phyloP scores from a whole-genome alignment of 495 filamentous ascomycete genomes.

The Xylaria palmicola region DNA sequence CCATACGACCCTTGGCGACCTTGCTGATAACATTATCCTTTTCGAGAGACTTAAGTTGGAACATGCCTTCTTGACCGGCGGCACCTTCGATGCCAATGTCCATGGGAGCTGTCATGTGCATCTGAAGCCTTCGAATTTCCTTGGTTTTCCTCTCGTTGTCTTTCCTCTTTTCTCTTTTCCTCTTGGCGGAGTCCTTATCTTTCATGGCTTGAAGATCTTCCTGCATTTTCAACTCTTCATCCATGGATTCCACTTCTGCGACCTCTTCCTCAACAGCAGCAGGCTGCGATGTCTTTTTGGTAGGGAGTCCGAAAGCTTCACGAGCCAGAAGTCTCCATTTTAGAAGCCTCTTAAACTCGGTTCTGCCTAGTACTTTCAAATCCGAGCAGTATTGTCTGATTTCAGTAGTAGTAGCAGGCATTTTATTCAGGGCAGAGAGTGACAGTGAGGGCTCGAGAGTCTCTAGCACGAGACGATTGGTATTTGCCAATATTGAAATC shows the following conservation, averaged over 20 bases:
- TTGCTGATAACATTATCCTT: constrained; percentile 66
- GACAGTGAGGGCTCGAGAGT: constrained; percentile 84
- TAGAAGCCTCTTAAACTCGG: constrained; percentile 91
- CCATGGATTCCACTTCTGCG: constrained; percentile 81
- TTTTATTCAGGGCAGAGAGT: constrained; percentile 75
- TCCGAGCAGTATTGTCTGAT: constrained; percentile 83
- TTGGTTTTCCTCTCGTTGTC: constrained; percentile 89
- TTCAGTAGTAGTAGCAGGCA: constrained; percentile 92
- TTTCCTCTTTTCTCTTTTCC: constrained; percentile 75
- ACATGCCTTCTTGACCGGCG: constrained; percentile 74
- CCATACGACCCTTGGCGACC: constrained; percentile 78
- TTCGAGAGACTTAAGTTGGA: constrained; percentile 76
- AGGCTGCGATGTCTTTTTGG: constrained; percentile 63
- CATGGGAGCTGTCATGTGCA: constrained; percentile 93
- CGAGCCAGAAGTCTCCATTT: constrained; percentile 89
- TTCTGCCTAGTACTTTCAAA: constrained; percentile 85
- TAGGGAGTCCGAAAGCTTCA: constrained; percentile 83
- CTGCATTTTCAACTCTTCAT: constrained; percentile 87
- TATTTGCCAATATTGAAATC: constrained; percentile 87
- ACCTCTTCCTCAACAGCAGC: constrained; percentile 58
- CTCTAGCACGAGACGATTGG: constrained; percentile 80
- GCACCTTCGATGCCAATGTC: constrained; percentile 93
- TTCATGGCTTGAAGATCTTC: constrained; percentile 78
- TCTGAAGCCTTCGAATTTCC: constrained; percentile 89
- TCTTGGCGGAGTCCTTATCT: constrained; percentile 69